Evolutionary conservation across 2,329 filamentous ascomycete species (phyloP).

Genomic region (Epichloe glyceriae): DNA sequence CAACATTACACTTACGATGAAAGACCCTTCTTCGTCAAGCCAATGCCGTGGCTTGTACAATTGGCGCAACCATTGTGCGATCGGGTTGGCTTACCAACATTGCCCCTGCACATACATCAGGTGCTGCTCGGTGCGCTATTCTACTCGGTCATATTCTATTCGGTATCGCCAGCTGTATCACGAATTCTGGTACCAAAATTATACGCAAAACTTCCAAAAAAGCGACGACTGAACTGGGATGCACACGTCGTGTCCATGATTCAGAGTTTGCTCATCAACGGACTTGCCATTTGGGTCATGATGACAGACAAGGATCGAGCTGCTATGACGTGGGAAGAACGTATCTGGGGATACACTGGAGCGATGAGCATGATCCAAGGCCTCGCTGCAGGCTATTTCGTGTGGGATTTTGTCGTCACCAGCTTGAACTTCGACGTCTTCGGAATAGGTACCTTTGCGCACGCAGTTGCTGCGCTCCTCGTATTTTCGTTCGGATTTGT

Average conservation of each 20-base stretch:
- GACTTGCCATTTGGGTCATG: conserved; percentile 62
- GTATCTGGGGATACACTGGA: conserved; percentile 68
- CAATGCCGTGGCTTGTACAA: conserved; percentile 41
- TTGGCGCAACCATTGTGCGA: conserved; percentile 53
- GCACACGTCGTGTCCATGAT: conserved; percentile 75
- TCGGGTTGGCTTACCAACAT: conserved; percentile 45
- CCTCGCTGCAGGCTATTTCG: conserved; percentile 67
- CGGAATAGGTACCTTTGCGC: conserved; percentile 62
- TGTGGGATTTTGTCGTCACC: conserved; percentile 69
- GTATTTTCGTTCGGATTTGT: conserved; percentile 74
- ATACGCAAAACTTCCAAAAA: conserved; percentile 52
- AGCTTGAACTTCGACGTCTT: conserved; percentile 57
- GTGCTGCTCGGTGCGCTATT: conserved; percentile 50
- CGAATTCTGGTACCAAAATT: conserved; percentile 45
- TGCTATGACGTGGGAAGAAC: conserved; percentile 52
- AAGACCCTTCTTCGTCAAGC: conserved; percentile 55
- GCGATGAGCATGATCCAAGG: conserved; percentile 60
- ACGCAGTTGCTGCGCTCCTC: conserved; percentile 59
- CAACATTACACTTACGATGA: conserved; percentile 36
- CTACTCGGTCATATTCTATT: conserved; percentile 55
- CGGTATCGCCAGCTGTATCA: conserved; percentile 56
- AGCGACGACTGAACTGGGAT: conserved; percentile 65
- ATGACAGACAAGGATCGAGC: conserved; percentile 52
- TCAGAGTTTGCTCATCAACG: conserved; percentile 61
- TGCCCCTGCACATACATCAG: conserved; percentile 69